phyloP scores from a whole-genome alignment of 345 rosid species.

The Rubroshorea leprosula region DNA sequence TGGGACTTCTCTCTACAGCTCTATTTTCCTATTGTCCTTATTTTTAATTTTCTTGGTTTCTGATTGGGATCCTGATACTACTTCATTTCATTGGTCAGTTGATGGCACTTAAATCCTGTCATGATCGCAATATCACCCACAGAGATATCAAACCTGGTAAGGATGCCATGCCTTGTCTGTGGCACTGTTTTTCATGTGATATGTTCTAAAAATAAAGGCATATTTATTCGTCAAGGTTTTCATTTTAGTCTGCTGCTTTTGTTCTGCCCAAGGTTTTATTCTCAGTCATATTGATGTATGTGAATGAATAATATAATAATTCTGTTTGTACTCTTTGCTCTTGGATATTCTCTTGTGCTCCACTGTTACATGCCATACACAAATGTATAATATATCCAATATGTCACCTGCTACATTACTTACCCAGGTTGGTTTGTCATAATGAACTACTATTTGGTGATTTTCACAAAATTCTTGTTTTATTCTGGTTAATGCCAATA shows the following conservation, averaged over 20 bases:
- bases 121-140: slow-evolving; percentile 91
- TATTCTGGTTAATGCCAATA: neutral
- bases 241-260: slow-evolving; percentile 6
- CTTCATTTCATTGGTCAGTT: slow-evolving; percentile 40
- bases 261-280: slow-evolving; percentile 6
- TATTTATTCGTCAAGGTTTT: neutral
- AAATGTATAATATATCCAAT: neutral
- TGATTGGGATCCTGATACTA: neutral
- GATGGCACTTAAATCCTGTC: slow-evolving; percentile 82
- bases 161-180: slow-evolving; percentile 13
- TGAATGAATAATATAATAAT: neutral
- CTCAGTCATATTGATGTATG: slow-evolving; percentile 1
- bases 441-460: neutral
- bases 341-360: neutral
- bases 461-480: no score
- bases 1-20: neutral
- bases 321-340: neutral
- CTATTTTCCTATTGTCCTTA: neutral
- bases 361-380: neutral
- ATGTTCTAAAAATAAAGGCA: neutral
- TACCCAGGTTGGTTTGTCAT: neutral
- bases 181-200: slow-evolving; percentile 5
- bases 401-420: neutral
- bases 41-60: neutral
- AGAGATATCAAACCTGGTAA: slow-evolving; percentile 97